Percentiles rank a stretch among this genome's conserved stretches.
Conservation (phyloP, 306 rosid genomes). For the Cicer chorassanicum region DNA sequence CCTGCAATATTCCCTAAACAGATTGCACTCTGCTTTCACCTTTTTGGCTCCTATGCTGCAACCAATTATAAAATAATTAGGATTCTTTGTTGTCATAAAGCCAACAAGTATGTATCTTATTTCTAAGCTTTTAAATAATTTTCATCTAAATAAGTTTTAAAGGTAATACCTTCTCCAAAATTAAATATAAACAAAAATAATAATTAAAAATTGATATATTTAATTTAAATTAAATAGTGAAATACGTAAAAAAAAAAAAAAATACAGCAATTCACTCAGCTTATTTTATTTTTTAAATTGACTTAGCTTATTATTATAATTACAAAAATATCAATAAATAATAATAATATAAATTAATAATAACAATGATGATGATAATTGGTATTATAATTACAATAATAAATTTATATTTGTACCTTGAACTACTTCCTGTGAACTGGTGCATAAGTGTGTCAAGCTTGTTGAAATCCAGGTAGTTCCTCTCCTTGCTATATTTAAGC, state of each 20-base stretch:
- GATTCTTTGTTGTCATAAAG: conserved; percentile 47
- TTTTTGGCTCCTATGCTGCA: conserved; percentile 94
- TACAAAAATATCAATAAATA: not conserved
- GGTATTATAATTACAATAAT: not conserved
- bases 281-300: too few species aligned
- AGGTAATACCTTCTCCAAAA: too few species aligned
- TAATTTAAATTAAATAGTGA: too few species aligned
- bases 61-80: conserved; percentile 41
- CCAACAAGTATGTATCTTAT: conserved; percentile 53
- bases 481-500: conserved; percentile 57
- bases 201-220: too few species aligned
- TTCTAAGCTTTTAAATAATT: not conserved
- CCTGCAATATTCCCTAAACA: conserved; percentile 77
- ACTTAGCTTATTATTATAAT: not conserved
- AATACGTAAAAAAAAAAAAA: too few species aligned
- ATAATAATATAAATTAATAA: not conserved
- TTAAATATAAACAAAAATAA: too few species aligned
- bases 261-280: too few species aligned
- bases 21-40: conserved; percentile 87
- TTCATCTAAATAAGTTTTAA: too few species aligned
- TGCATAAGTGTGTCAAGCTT: conserved; percentile 79
- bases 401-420: conserved; percentile 58
- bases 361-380: not conserved
- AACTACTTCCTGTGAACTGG: conserved; percentile 93
- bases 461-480: conserved; percentile 65